Evolutionary conservation across 164 flowering plant species (phyloP), one percentile per base, ranked within the genome.

Genomic region (Vitis labrusca): DNA sequence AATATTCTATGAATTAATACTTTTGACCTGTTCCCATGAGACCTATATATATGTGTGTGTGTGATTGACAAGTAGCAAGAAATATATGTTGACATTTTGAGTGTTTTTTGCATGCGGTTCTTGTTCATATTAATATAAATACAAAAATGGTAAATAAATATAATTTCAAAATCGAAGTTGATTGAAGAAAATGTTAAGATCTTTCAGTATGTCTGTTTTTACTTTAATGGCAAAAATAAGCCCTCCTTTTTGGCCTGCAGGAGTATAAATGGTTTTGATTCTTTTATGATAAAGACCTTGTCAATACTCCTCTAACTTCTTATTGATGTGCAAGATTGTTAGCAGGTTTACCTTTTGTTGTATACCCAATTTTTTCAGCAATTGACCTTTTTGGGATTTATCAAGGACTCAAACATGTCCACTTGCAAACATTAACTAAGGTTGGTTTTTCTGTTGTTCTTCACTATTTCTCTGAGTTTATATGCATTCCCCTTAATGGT

Each of bases 351-450:
- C 96, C 94, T 63, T 87, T 92, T 77, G 68, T 89, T 58, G 80
- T 90, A 53, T 94, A 90, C 81, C 98, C 97, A 63, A 60, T 90
- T 74, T 90, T 94, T 78, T 63, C 95, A n/a, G 89, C 90, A 17
- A 64, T 92, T 70, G 97, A 94, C 71, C 92, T 94, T 55, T 75
- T 81, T 58, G 96, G 94, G 53, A 92, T 90, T 73, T 89, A 88
- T 78, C 96, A 87, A 80, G 92, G 87, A 50, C 92, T 94, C 61
- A 86, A 90, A 79, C 92, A 94, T 66, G 96, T 92, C 49, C 97
- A 91, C 82, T 85, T 92, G 62, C 97, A 89, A 70, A 94, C 97
- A 54, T 72, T 94, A 74, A 90, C 97, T 16, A 94, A 92, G 97
- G 98, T 94, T 72, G 63, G 81, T 59, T 37, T 16, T 13, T 66